Conservation (phyloP, 2,329 filamentous ascomycete species). For the Cordyceps javanica region DNA sequence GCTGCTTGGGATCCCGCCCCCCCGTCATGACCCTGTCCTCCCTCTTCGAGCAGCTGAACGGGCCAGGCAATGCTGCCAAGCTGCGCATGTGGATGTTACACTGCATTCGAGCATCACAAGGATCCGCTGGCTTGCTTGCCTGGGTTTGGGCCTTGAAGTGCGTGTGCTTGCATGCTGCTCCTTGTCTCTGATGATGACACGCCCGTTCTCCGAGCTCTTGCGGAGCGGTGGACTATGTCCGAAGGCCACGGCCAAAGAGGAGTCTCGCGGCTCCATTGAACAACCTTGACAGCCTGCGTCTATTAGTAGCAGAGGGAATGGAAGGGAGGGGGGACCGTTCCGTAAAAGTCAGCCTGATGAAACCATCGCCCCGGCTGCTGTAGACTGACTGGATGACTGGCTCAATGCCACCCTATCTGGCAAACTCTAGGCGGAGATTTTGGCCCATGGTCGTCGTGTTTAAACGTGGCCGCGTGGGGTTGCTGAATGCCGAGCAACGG, state of each 20-base stretch:
- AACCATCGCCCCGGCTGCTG: constrained; percentile 1
- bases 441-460: neutral
- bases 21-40: neutral
- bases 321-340: no score
- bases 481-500: constrained; percentile 8
- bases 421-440: constrained; percentile 3
- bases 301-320: no score
- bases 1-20: neutral
- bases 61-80: constrained; percentile 3
- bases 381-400: neutral
- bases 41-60: constrained; percentile 6
- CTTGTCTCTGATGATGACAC: neutral
- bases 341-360: no score
- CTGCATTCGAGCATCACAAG: neutral
- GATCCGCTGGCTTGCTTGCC: neutral
- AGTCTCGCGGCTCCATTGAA: constrained; percentile 7
- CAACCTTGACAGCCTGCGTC: constrained; percentile 4
- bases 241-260: neutral
- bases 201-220: constrained; percentile 7
- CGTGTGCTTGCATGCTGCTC: no score
- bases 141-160: no score
- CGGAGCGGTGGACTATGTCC: constrained; percentile 8
- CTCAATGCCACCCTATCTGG: constrained; percentile 3
- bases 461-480: constrained; percentile 11
- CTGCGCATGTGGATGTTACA: constrained; percentile 9